These are phyloP conservation scores for Prunus salicina DNA, from an alignment of 306 rosid species.

Conservation along the genomic window DNA sequence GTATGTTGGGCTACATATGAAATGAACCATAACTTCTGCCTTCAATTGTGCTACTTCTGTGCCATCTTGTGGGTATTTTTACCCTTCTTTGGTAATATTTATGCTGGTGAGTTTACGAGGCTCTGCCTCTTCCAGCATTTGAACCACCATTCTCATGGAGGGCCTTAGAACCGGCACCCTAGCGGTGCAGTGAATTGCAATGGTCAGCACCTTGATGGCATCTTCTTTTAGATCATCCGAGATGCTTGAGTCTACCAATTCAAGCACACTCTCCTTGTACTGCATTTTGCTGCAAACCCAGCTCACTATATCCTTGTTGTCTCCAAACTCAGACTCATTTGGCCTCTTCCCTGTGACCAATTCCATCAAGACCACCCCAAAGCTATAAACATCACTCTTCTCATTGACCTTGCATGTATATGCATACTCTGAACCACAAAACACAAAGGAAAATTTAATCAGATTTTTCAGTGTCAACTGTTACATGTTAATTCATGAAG, in stretches of 20 bases:
- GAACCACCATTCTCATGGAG: slow-evolving; percentile 84
- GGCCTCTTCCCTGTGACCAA: slow-evolving; percentile 75
- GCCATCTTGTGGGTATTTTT: slow-evolving; percentile 14
- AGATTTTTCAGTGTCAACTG: slow-evolving; percentile 9
- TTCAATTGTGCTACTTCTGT: background rate
- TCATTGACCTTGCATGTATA: slow-evolving; percentile 79
- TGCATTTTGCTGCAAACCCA: slow-evolving; percentile 59
- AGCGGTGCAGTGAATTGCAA: slow-evolving; percentile 59
- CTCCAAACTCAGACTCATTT: slow-evolving; percentile 66
- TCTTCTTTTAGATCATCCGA: slow-evolving; percentile 51
- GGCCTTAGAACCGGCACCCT: slow-evolving; percentile 68
- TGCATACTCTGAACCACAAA: slow-evolving; percentile 59
- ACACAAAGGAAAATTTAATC: slow-evolving; percentile 20
- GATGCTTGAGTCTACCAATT: slow-evolving; percentile 58
- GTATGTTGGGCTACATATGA: too few relatives aligned
- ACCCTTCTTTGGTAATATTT: slow-evolving; percentile 31
- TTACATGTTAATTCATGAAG: background rate
- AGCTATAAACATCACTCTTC: slow-evolving; percentile 90
- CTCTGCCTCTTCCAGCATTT: slow-evolving; percentile 79
- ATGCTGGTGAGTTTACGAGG: slow-evolving; percentile 45
- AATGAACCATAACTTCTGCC: background rate
- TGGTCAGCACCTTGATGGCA: slow-evolving; percentile 58
- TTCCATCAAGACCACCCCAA: slow-evolving; percentile 88
- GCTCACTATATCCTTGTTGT: slow-evolving; percentile 64
- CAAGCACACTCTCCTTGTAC: slow-evolving; percentile 34